These are phyloP conservation scores for Hyaloperonospora arabidopsidis DNA, from an alignment of 352 stramenopile species.

Conservation along the genomic window DNA sequence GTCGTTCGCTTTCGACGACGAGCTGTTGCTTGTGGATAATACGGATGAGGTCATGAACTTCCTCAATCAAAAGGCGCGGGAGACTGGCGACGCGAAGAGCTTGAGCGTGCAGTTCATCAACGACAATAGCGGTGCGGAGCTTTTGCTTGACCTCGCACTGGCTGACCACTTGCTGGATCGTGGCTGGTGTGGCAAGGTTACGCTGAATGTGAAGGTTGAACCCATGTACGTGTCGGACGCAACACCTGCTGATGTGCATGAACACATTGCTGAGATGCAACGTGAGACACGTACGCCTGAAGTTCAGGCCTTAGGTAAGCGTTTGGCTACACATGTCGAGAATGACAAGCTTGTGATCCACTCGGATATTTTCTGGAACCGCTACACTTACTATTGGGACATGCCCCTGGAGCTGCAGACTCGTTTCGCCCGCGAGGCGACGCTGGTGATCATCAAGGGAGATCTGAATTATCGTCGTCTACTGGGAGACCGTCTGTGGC, in stretches of 20 bases:
- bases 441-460: conserved; percentile 94
- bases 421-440: conserved; percentile 26
- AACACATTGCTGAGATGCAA: conserved; percentile 57
- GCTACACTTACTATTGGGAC: conserved; percentile 70
- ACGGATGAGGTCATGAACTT: conserved; percentile 40
- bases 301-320: conserved; percentile 44
- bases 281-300: conserved; percentile 19
- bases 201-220: conserved; percentile 65
- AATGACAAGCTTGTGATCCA: conserved; percentile 18
- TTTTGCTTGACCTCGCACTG: conserved; percentile 60
- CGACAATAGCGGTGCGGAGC: conserved; percentile 70
- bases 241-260: conserved; percentile 40
- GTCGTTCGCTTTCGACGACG: conserved; percentile 49
- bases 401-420: conserved; percentile 33
- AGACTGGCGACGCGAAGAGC: conserved; percentile 11
- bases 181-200: conserved; percentile 42
- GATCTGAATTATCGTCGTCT: conserved; percentile 97
- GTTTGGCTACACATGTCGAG: conserved; percentile 31
- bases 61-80: conserved; percentile 21
- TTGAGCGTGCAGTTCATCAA: conserved; percentile 58
- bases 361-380: conserved; percentile 55
- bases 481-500: conserved; percentile 90
- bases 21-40: conserved; percentile 54
- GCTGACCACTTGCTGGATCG: conserved; percentile 53
- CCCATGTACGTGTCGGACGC: conserved; percentile 81